Percentiles rank a stretch among this genome's conserved stretches.
These are phyloP conservation scores for Calonectria honghensis DNA, from an alignment of 2,329 filamentous ascomycete species.

Conservation along the genomic window DNA sequence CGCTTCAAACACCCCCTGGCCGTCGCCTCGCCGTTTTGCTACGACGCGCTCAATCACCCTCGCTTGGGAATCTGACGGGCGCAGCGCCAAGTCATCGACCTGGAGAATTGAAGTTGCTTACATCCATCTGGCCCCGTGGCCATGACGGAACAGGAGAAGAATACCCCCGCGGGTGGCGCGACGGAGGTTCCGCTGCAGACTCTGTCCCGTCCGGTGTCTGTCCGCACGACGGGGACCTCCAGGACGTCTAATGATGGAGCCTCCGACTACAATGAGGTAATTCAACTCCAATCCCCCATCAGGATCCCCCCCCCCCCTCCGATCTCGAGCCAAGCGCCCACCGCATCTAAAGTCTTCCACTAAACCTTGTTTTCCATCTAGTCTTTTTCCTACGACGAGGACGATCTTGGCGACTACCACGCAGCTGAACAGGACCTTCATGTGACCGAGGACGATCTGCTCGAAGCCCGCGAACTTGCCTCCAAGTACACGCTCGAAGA, in stretches of 20 bases:
- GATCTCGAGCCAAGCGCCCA: conserved; percentile 1
- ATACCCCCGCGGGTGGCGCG: conserved; percentile 44
- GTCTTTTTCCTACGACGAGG: conserved; percentile 64
- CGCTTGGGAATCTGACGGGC: conserved; percentile 36
- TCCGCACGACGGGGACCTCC: conserved; percentile 19
- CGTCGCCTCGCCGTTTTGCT: conserved; percentile 3
- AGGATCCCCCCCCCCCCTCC: background rate
- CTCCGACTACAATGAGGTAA: conserved; percentile 56
- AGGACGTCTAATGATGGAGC: conserved; percentile 46
- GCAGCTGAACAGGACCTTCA: conserved; percentile 64
- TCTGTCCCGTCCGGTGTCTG: conserved; percentile 39
- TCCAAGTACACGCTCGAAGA: conserved; percentile 65
- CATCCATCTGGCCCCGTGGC: conserved; percentile 51
- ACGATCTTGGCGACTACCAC: conserved; percentile 58
- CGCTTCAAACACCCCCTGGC: background rate
- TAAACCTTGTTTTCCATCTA: conserved; percentile 39
- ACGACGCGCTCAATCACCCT: conserved; percentile 30
- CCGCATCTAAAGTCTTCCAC: conserved; percentile 8
- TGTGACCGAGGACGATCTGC: conserved; percentile 67
- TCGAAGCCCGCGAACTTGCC: conserved; percentile 67
- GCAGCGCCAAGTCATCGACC: conserved; percentile 38
- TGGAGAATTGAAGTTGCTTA: conserved; percentile 49
- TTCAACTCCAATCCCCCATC: conserved; percentile 2
- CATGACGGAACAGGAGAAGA: conserved; percentile 59
- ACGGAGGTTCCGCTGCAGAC: conserved; percentile 46